Percentiles rank a stretch among this genome's conserved stretches.
Evolutionary conservation across 2,329 filamentous ascomycete species (phyloP).

Genomic region (Cytospora chrysosperma): DNA sequence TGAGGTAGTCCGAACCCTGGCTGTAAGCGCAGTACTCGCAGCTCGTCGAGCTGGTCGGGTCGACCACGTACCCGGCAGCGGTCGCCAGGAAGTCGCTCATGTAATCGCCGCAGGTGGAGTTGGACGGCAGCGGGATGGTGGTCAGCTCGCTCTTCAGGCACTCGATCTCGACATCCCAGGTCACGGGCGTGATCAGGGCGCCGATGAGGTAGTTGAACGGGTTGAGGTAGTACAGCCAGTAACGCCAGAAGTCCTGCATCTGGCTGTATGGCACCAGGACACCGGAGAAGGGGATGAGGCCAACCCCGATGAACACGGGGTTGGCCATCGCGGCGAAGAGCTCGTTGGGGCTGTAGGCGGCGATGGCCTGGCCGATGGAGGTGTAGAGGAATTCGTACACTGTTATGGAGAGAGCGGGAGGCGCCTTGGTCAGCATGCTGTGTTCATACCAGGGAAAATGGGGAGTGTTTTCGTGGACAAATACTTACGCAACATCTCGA

Average conservation of each 20-base stretch:
- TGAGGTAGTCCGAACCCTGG: conserved; percentile 58
- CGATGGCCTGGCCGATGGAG: conserved; percentile 60
- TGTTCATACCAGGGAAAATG: no score
- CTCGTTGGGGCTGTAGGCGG: conserved; percentile 60
- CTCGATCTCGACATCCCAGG: conserved; percentile 46
- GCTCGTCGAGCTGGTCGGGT: conserved; percentile 53
- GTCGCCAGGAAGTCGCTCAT: conserved; percentile 36
- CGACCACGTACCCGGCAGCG: conserved; percentile 51
- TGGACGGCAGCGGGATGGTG: conserved; percentile 48
- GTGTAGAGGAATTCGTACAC: conserved; percentile 61
- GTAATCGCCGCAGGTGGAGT: conserved; percentile 58
- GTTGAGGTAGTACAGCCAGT: conserved; percentile 64
- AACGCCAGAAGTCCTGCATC: conserved; percentile 65
- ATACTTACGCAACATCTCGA: conserved; percentile 44
- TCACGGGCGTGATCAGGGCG: conserved; percentile 51
- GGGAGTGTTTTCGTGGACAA: no score
- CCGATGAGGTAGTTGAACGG: conserved; percentile 63
- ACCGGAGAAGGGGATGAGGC: conserved; percentile 70
- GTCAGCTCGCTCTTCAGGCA: conserved; percentile 53
- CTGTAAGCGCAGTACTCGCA: conserved; percentile 64
- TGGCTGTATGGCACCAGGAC: conserved; percentile 66
- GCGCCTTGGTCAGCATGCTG: neutral
- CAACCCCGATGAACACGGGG: conserved; percentile 49
- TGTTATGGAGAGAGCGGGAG: conserved; percentile 11
- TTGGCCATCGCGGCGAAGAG: conserved; percentile 59